Conservation (phyloP, 2,329 filamentous ascomycete genomes). For the Xylaria sp. region DNA sequence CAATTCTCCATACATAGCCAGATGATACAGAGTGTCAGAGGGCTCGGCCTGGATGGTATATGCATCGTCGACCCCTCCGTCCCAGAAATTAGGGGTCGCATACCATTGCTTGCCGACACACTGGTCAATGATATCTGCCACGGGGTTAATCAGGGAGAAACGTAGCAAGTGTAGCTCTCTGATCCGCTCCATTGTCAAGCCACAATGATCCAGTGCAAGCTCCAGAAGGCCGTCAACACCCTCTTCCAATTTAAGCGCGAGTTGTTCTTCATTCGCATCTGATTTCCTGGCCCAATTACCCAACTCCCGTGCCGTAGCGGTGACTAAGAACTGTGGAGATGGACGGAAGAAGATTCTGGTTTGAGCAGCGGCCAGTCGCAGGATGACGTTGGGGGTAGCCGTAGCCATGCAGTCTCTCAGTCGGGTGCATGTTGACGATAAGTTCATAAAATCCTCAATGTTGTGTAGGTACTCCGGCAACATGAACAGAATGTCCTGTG, state of each 20-base stretch:
- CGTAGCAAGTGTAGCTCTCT: constrained; percentile 34
- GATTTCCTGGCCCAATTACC: constrained; percentile 37
- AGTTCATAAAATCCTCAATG: constrained; percentile 38
- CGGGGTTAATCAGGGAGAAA: constrained; percentile 33
- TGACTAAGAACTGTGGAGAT: constrained; percentile 35
- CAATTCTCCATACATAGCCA: constrained; percentile 40
- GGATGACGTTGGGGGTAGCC: constrained; percentile 26
- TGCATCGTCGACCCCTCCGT: constrained; percentile 21
- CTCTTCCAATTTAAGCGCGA: constrained; percentile 23
- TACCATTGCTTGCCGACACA: constrained; percentile 25
- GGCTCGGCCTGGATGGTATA: constrained; percentile 29
- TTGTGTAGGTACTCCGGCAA: constrained; percentile 34
- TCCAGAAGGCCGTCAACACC: constrained; percentile 37
- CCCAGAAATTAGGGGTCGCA: constrained; percentile 9
- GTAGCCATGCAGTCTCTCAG: constrained; percentile 24
- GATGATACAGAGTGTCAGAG: constrained; percentile 24
- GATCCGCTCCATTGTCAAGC: constrained; percentile 37
- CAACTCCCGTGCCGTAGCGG: constrained; percentile 32
- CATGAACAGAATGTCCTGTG: constrained; percentile 31
- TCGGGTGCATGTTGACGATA: constrained; percentile 34
- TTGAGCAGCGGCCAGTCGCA: constrained; percentile 32
- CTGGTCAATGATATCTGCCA: constrained; percentile 32
- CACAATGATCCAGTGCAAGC: constrained; percentile 35
- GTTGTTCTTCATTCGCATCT: constrained; percentile 34
- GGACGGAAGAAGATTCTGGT: constrained; percentile 34